phyloP scores from a whole-genome alignment of 805 yeast species.

The Candida adriatica region DNA sequence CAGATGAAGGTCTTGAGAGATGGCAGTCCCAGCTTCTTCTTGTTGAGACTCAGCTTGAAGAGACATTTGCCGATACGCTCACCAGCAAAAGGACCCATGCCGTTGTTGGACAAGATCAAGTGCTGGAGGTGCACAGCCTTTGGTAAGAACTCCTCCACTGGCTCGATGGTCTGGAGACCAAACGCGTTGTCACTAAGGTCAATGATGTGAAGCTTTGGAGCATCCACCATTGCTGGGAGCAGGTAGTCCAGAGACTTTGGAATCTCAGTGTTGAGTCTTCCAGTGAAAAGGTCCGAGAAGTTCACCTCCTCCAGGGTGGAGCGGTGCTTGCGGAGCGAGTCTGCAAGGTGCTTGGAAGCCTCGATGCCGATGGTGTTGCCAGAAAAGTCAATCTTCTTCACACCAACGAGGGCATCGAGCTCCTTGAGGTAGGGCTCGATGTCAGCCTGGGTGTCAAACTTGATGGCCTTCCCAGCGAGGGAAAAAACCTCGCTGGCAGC shows the following conservation, averaged over 20 bases:
- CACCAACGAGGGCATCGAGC: slow-evolving; percentile 32
- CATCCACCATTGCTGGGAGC: slow-evolving; percentile 64
- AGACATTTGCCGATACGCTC: slow-evolving; percentile 87
- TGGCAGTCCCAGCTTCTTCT: slow-evolving; percentile 38
- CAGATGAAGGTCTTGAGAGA: slow-evolving; percentile 82
- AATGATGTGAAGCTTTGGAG: slow-evolving; percentile 62
- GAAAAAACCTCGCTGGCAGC: slow-evolving; percentile 46
- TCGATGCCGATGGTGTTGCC: slow-evolving; percentile 95
- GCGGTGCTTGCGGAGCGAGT: slow-evolving; percentile 35
- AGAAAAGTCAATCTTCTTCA: slow-evolving; percentile 64
- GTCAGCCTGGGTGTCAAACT: slow-evolving; percentile 66
- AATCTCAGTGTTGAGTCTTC: slow-evolving; percentile 90
- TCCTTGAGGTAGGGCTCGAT: slow-evolving; percentile 64
- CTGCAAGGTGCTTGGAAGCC: slow-evolving; percentile 69
- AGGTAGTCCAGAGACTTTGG: slow-evolving; percentile 72
- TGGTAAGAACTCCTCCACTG: slow-evolving; percentile 70
- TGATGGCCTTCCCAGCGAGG: slow-evolving; percentile 66
- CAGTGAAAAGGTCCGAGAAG: slow-evolving; percentile 90
- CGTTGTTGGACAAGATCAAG: slow-evolving; percentile 86
- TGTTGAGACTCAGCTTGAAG: slow-evolving; percentile 60
- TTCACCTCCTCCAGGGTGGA: slow-evolving; percentile 59
- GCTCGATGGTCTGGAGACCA: slow-evolving; percentile 92
- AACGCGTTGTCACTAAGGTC: slow-evolving; percentile 94
- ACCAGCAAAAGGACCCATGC: slow-evolving; percentile 98
- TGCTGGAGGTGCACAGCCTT: slow-evolving; percentile 78